Percentiles rank a stretch among this genome's conserved stretches.
Evolutionary conservation across 2,329 filamentous ascomycete species (phyloP).

Genomic region (Daldinia sp.): DNA sequence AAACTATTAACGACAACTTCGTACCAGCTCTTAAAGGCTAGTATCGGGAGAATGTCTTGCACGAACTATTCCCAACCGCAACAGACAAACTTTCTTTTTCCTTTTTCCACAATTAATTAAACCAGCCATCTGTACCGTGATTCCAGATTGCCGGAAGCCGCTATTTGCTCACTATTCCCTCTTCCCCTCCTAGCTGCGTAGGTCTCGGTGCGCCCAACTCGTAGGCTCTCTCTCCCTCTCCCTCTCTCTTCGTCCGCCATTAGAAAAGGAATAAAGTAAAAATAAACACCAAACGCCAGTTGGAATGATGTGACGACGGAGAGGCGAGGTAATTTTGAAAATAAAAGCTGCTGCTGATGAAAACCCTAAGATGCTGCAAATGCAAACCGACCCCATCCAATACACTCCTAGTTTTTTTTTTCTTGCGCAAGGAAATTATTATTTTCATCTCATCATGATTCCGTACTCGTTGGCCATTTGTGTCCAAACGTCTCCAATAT

Average conservation of each 20-base stretch:
- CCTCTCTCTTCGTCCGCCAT: neutral
- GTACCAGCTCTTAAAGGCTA: neutral
- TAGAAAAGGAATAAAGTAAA: neutral
- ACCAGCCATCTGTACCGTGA: slow-evolving; percentile 17
- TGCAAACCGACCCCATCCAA: slow-evolving; percentile 25
- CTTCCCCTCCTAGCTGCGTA: neutral
- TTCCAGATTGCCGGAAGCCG: slow-evolving; percentile 21
- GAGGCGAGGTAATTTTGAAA: neutral
- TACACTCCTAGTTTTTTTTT: slow-evolving; percentile 19
- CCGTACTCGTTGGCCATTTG: neutral
- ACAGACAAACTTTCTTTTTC: neutral
- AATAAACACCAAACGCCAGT: neutral
- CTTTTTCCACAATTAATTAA: slow-evolving; percentile 9
- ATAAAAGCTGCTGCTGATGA: slow-evolving; percentile 12
- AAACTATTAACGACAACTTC: neutral
- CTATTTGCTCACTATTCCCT: slow-evolving; percentile 8
- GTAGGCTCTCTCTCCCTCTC: neutral
- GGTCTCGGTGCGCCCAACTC: neutral
- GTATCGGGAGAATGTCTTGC: neutral
- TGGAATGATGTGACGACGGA: neutral
- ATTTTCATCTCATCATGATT: neutral
- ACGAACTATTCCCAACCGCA: neutral
- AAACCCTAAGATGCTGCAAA: slow-evolving; percentile 11
- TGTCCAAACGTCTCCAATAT: neutral
- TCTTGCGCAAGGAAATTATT: neutral